Conservation (phyloP, 2,329 filamentous ascomycete species). For the Ophiostoma perfectum region DNA sequence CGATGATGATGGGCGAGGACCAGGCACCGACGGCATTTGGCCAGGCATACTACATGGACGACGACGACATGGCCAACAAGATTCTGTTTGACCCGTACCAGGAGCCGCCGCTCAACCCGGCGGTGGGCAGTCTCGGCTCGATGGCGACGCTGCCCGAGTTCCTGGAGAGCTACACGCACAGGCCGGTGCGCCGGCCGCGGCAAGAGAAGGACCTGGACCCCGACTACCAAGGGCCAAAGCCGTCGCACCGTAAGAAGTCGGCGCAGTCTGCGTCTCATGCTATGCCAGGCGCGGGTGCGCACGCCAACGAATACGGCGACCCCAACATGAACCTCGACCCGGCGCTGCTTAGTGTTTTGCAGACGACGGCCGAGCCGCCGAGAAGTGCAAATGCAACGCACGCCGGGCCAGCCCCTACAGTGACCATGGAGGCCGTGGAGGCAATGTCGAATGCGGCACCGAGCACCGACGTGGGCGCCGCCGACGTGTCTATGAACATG, state of each 20-base stretch:
- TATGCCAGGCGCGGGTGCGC: too few relatives aligned
- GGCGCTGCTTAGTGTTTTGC: conserved; percentile 38
- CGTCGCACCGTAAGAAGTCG: conserved; percentile 40
- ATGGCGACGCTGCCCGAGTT: conserved; percentile 49
- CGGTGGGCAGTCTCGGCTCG: conserved; percentile 36
- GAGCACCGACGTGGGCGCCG: background rate
- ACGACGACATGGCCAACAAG: conserved; percentile 51
- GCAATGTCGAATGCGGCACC: background rate
- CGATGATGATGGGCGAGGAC: background rate
- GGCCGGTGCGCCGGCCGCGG: conserved; percentile 49
- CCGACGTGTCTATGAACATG: conserved; percentile 22
- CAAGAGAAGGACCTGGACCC: conserved; percentile 51
- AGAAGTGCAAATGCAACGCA: background rate
- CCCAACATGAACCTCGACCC: conserved; percentile 48
- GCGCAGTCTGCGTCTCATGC: conserved; percentile 17
- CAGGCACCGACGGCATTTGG: conserved; percentile 41
- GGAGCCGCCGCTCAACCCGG: conserved; percentile 43
- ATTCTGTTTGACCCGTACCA: conserved; percentile 58
- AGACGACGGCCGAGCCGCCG: background rate
- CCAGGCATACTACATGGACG: conserved; percentile 58
- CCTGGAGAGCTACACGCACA: conserved; percentile 50
- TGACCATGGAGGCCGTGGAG: conserved; percentile 5
- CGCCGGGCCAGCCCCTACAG: background rate
- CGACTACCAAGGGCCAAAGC: conserved; percentile 45
- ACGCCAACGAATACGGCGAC: conserved; percentile 27